A percentile compares a stretch with the other conserved stretches of the same genome.
phyloP scores from a whole-genome alignment of 2,329 filamentous ascomycete species.

The Paecilomyces variotii region DNA sequence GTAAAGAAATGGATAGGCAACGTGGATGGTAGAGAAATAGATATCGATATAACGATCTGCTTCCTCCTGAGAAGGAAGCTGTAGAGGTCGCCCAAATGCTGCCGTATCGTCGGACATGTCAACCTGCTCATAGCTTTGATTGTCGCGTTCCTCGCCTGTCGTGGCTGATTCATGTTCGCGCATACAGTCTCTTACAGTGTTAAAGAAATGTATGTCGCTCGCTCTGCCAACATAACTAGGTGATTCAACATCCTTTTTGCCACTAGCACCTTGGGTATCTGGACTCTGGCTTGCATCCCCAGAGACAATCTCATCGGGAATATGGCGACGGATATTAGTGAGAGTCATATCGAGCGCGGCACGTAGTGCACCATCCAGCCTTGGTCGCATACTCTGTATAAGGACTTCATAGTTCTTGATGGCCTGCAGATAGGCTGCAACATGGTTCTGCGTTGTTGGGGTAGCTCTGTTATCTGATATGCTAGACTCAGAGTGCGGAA shows the following conservation, averaged over 20 bases:
- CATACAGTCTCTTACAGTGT: slow-evolving; percentile 22
- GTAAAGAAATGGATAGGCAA: slow-evolving; percentile 28
- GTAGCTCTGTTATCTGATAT: background rate
- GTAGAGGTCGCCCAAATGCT: slow-evolving; percentile 6
- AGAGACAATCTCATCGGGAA: slow-evolving; percentile 7
- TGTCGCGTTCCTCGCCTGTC: slow-evolving; percentile 15
- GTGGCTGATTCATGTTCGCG: slow-evolving; percentile 9
- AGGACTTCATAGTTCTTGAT: slow-evolving; percentile 9
- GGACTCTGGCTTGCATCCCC: background rate
- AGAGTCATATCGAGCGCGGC: slow-evolving; percentile 13
- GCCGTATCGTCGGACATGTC: slow-evolving; percentile 6
- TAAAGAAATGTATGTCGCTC: slow-evolving; percentile 32
- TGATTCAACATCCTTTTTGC: slow-evolving; percentile 1
- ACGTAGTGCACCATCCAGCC: slow-evolving; percentile 8
- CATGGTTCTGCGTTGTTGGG: background rate
- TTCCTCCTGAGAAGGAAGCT: slow-evolving; percentile 9
- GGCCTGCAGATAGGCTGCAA: slow-evolving; percentile 8
- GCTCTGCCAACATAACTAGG: slow-evolving; percentile 30
- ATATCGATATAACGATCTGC: slow-evolving; percentile 14
- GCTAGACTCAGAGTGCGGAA: background rate
- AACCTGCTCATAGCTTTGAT: slow-evolving; percentile 8
- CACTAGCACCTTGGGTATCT: background rate
- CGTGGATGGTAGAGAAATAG: slow-evolving; percentile 28
- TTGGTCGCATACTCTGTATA: slow-evolving; percentile 8
- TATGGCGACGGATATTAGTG: slow-evolving; percentile 6